phyloP scores from a whole-genome alignment of 768 basidiomycete species.

The Suillus variegatus region DNA sequence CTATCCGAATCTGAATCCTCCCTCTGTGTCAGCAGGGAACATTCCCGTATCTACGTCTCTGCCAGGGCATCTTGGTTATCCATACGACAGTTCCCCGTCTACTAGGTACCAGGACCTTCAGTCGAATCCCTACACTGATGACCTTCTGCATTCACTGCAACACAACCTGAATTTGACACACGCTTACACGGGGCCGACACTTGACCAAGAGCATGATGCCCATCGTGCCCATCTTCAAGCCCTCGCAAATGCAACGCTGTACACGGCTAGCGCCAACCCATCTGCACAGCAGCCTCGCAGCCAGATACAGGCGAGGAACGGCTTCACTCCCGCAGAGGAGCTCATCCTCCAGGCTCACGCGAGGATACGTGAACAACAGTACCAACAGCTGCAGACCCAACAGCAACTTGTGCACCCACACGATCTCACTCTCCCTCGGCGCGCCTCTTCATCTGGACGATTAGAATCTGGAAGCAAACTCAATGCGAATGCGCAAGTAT shows the following conservation, averaged over 20 bases:
- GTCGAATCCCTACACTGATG: constrained; percentile 41
- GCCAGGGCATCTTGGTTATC: constrained; percentile 22
- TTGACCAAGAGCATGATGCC: constrained; percentile 17
- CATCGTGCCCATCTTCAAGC: constrained; percentile 26
- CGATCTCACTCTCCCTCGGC: background rate
- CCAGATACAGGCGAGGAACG: constrained; percentile 44
- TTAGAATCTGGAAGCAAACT: constrained; percentile 10
- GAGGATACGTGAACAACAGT: constrained; percentile 16
- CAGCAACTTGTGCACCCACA: constrained; percentile 1
- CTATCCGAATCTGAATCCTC: constrained; percentile 1
- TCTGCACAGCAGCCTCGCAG: constrained; percentile 19
- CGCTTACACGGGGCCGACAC: constrained; percentile 14
- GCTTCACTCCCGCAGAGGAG: constrained; percentile 71
- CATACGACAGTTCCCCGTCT: constrained; percentile 19
- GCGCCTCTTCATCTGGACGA: background rate
- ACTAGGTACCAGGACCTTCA: constrained; percentile 16
- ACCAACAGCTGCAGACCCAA: constrained; percentile 20
- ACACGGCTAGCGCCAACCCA: constrained; percentile 13
- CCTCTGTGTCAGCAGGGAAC: constrained; percentile 5
- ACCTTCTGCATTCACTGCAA: constrained; percentile 37
- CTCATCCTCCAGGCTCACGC: constrained; percentile 62
- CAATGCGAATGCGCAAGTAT: constrained; percentile 10
- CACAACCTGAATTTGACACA: constrained; percentile 22
- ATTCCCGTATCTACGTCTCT: constrained; percentile 22
- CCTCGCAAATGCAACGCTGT: constrained; percentile 20